Base-by-base conservation (phyloP, 331 rosid genomes). In the Rhamnella rubrinervis region DNA sequence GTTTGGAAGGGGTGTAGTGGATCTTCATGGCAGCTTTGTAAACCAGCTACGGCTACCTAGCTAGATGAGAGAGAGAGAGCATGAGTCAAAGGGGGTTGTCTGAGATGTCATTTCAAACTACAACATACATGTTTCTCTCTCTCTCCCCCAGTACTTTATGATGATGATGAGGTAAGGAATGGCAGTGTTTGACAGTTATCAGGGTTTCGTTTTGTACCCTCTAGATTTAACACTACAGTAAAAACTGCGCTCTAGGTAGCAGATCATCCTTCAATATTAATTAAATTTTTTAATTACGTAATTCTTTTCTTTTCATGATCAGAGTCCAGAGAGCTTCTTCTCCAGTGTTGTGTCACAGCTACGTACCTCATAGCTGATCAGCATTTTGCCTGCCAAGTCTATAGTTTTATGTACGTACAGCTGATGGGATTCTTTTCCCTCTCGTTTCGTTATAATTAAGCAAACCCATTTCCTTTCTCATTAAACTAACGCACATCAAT, bases 81-180 rank as follows among this genome's bases (percentile, higher is more conserved):
- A 40, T 52, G 16, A 50, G 50, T 21, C 65, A 68, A 55, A 69
- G 59, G 21, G 49, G 50, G 55, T 31, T 49, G 62, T 56, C 62
- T 66, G 91, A 87, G 44, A 82, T 82, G 93, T 90, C 91, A 86
- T 82, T 10, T 90, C 96, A 86, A 66, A 81, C 80, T 78, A 82
- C 79, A 79, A 77, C 4, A 63, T 4, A 71, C 55, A 17, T 39
- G 37, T 61, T 35, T 2, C 4, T 13, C 25, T 10, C 65, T 52
- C 4, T 20, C 53, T 21, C 11, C 55, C 19, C 66, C 55, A 18
- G 7, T 12, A 8, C 51, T 47, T 62, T 53, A 5, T 58, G 64
- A 51, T 57, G 64, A 51, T 57, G 68, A 57, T 38, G 70, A 65
- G n/a, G 71, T 55, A 49, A 66, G 77, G 31, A 25, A 57, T 38